A percentile compares a stretch with the other conserved stretches of the same genome.
Conservation (phyloP, 2,329 filamentous ascomycete genomes). For the Ophiostoma sp. region DNA sequence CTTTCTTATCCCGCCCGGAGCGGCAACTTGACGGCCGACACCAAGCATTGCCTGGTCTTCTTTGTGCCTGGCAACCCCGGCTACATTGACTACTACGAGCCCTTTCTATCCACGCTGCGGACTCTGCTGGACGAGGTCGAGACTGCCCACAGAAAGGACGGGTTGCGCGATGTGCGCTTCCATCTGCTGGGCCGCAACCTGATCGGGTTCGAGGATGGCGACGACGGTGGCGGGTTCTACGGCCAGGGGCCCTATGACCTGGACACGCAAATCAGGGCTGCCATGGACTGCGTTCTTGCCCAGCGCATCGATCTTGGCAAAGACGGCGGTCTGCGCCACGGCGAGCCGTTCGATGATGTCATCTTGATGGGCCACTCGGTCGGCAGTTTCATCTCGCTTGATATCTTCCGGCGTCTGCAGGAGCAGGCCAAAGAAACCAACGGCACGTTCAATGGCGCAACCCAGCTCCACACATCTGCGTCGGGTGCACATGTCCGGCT, state of each 20-base stretch:
- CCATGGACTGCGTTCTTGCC: conserved; percentile 39
- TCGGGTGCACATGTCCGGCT: conserved; percentile 36
- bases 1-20: conserved; percentile 25
- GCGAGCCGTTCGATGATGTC: conserved; percentile 49
- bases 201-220: conserved; percentile 52
- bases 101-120: conserved; percentile 58
- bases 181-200: conserved; percentile 56
- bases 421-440: neutral
- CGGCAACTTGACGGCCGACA: neutral
- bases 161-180: conserved; percentile 35
- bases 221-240: conserved; percentile 43
- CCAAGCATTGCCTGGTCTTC: conserved; percentile 50
- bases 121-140: conserved; percentile 46
- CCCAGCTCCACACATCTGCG: neutral
- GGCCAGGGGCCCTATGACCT: conserved; percentile 45
- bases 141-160: conserved; percentile 22
- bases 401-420: conserved; percentile 56
- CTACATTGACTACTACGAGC: conserved; percentile 65
- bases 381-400: conserved; percentile 65
- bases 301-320: conserved; percentile 28
- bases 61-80: conserved; percentile 75
- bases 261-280: conserved; percentile 48
- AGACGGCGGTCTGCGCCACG: conserved; percentile 32
- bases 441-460: neutral
- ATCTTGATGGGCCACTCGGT: conserved; percentile 70